Conservation (phyloP, 2,329 filamentous ascomycete genomes). For the Thelonectria discophora region DNA sequence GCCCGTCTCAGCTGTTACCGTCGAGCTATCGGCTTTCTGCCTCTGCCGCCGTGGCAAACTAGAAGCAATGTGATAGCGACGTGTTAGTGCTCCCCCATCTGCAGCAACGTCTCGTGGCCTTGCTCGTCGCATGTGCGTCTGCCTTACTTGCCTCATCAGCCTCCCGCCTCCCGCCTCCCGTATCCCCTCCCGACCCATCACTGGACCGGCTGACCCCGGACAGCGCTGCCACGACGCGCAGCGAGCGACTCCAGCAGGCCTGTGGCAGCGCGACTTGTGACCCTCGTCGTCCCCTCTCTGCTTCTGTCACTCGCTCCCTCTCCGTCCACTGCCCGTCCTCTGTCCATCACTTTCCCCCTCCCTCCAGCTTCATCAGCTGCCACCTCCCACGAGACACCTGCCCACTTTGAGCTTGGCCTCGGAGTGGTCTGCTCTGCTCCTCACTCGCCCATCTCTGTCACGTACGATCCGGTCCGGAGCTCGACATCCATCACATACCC, state of each 20-base stretch:
- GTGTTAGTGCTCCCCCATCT: conserved; percentile 2
- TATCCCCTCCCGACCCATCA: conserved; percentile 1
- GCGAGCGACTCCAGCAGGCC: background rate
- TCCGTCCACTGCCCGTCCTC: background rate
- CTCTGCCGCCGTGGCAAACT: background rate
- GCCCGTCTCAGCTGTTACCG: conserved; percentile 3
- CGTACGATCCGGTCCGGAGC: conserved; percentile 7
- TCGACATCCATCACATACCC: background rate
- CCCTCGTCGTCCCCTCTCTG: too few relatives aligned
- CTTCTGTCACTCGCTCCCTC: background rate
- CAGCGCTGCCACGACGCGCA: conserved; percentile 14
- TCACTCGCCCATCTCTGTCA: background rate
- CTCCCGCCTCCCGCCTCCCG: conserved; percentile 3
- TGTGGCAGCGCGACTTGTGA: background rate
- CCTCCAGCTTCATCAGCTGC: conserved; percentile 14
- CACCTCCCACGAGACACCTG: conserved; percentile 17
- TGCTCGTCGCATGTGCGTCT: conserved; percentile 10
- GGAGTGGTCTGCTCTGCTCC: conserved; percentile 8
- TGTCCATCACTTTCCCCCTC: too few relatives aligned
- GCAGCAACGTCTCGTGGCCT: background rate
- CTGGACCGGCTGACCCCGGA: conserved; percentile 7
- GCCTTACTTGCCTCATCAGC: conserved; percentile 14
- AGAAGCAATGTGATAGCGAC: background rate
- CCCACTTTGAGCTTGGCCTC: conserved; percentile 21
- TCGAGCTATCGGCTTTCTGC: background rate